A percentile compares a stretch with the other conserved stretches of the same genome.
phyloP scores from a whole-genome alignment of 139 green algal genomes.

The Chlamydomonas eustigma region DNA sequence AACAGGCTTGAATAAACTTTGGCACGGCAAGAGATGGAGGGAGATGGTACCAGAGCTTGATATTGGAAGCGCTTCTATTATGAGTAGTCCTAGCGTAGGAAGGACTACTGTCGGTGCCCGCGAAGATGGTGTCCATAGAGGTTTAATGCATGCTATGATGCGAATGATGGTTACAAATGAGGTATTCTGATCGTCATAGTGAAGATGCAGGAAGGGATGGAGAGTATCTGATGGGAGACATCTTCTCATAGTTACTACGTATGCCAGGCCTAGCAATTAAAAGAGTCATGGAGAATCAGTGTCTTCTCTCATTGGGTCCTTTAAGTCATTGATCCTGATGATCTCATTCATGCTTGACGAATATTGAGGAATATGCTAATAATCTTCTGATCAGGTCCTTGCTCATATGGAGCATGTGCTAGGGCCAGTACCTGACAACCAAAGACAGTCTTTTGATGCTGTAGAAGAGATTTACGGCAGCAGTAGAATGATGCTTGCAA shows the following conservation, averaged over 20 bases:
- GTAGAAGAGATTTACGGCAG: slow-evolving; percentile 36
- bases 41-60: slow-evolving; percentile 12
- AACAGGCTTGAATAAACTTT: slow-evolving; percentile 34
- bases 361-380: not conserved
- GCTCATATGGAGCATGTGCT: slow-evolving; percentile 28
- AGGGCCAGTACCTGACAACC: slow-evolving; percentile 23
- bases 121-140: slow-evolving; percentile 24
- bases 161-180: slow-evolving; percentile 28
- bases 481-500: slow-evolving; percentile 43
- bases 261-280: not conserved
- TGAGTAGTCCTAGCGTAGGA: slow-evolving; percentile 12
- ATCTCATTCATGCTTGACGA: not conserved
- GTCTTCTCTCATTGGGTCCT: not conserved
- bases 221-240: not conserved
- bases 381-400: slow-evolving; percentile 28
- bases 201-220: not conserved
- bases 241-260: not conserved
- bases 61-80: slow-evolving; percentile 17
- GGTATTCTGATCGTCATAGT: slow-evolving; percentile 20
- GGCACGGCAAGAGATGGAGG: slow-evolving; percentile 25
- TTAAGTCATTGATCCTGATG: not conserved
- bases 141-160: slow-evolving; percentile 35
- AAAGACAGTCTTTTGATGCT: slow-evolving; percentile 7
- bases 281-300: not conserved
- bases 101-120: not conserved